phyloP scores from a whole-genome alignment of 2,329 filamentous ascomycete species.

The Aspergillus caelatus region DNA sequence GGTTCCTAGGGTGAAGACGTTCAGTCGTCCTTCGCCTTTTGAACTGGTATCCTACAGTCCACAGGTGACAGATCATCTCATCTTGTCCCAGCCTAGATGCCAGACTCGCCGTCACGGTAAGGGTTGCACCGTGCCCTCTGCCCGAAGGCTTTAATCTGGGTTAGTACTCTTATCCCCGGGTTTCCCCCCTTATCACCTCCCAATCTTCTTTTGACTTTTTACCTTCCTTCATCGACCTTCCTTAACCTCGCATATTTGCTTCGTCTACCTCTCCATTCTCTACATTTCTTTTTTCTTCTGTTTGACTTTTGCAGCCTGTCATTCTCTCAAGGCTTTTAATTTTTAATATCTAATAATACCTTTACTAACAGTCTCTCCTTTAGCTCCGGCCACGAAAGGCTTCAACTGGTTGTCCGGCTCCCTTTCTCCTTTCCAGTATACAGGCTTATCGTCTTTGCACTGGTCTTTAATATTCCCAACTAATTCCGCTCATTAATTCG shows the following conservation, averaged over 20 bases:
- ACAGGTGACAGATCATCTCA: conserved; percentile 44
- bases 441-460: conserved; percentile 43
- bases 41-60: conserved; percentile 40
- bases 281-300: conserved; percentile 12
- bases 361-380: conserved; percentile 35
- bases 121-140: conserved; percentile 45
- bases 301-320: conserved; percentile 11
- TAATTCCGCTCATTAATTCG: conserved; percentile 60
- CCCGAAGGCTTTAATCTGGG: conserved; percentile 45
- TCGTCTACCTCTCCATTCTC: conserved; percentile 7
- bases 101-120: conserved; percentile 48
- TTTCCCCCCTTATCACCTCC: conserved; percentile 24
- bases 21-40: conserved; percentile 49
- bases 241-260: conserved; percentile 17
- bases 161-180: conserved; percentile 39
- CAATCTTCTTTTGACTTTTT: conserved; percentile 12
- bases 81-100: conserved; percentile 46
- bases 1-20: conserved; percentile 49
- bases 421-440: conserved; percentile 34
- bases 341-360: conserved; percentile 27
- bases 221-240: conserved; percentile 16
- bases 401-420: conserved; percentile 32
- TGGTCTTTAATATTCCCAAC: conserved; percentile 57
- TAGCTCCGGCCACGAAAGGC: conserved; percentile 38
- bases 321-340: conserved; percentile 8